Evolutionary conservation across 164 flowering plant species (phyloP).

Genomic region (Aristolochia fimbriata): DNA sequence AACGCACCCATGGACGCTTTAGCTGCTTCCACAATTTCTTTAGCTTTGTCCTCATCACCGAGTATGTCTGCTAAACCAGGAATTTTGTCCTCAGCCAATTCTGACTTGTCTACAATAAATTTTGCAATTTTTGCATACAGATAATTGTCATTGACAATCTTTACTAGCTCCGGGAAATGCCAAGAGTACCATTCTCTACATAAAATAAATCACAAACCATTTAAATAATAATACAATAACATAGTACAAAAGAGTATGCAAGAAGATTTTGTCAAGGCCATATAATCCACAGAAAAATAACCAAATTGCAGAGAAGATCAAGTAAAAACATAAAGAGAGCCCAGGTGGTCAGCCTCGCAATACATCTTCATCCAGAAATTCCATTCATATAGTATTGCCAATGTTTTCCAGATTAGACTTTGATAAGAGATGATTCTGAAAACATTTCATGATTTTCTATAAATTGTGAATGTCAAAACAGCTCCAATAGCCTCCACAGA

Average conservation of each 20-base stretch:
- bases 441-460: too few species aligned
- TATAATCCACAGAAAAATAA: neutral
- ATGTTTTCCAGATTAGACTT: too few species aligned
- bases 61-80: conserved; percentile 65
- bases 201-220: neutral
- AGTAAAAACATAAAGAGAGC: neutral
- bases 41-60: conserved; percentile 97
- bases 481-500: too few species aligned
- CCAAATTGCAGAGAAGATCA: neutral
- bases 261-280: neutral
- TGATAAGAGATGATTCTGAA: too few species aligned
- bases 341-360: too few species aligned
- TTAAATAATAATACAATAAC: neutral
- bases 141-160: conserved; percentile 92
- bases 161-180: conserved; percentile 95
- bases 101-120: conserved; percentile 60
- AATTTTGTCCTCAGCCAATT: conserved; percentile 62
- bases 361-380: too few species aligned
- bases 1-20: conserved; percentile 88
- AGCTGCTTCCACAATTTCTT: conserved; percentile 88
- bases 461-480: too few species aligned
- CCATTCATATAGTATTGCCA: too few species aligned
- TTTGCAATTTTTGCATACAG: conserved; percentile 82
- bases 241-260: neutral
- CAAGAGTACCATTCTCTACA: conserved; percentile 94